Base-by-base conservation (phyloP, 768 basidiomycete species). In the Artomyces pyxidatus region DNA sequence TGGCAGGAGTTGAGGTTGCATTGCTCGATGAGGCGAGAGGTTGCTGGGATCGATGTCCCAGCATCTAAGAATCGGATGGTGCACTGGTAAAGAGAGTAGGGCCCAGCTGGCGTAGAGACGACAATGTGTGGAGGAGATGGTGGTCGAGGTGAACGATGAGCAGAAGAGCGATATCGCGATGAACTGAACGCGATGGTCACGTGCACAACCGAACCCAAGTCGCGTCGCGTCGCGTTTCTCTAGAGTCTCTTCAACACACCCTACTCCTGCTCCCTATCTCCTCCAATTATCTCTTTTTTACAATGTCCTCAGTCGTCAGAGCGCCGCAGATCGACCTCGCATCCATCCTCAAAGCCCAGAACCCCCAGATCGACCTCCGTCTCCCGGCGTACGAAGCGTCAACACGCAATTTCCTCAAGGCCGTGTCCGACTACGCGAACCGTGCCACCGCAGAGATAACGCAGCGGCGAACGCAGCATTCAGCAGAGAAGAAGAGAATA, bases 351-450 rank as follows among this genome's bases (percentile, higher is more conserved):
- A 63, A 52, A 6, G 54, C 59, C n/a, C 76, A 46, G 65, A 79
- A 55, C 68, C 83, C 86, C 0, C 68, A 72, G 5, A 78, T 89
- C 22, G 85, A 89, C 58, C 73, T 89, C 12, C 65, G 73, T 17
- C 65, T 84, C 0, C 66, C 78, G 12, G 69, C 71, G 1, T 86
- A 79, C 60, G 83, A 88, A 22, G 68, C 69, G 14, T 82, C 84
- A 0, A 84, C 83, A 2, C 73, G 74, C 8, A 83, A 81, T 55
- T 90, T 90, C 61, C 71, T 86, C 57, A 79, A 79, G 46, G 83
- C 85, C 0, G 78, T 90, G 50, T 69, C 77, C 7, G 75, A 71
- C 54, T 92, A 88, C 69, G 85, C 87, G 50, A 75, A 80, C 51
- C 76, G 78, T 22, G 83, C 85, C 1, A 80, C 84, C 37, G 66